Conservation (phyloP, 2,329 filamentous ascomycete species). For the Sporothrix variecibatus region DNA sequence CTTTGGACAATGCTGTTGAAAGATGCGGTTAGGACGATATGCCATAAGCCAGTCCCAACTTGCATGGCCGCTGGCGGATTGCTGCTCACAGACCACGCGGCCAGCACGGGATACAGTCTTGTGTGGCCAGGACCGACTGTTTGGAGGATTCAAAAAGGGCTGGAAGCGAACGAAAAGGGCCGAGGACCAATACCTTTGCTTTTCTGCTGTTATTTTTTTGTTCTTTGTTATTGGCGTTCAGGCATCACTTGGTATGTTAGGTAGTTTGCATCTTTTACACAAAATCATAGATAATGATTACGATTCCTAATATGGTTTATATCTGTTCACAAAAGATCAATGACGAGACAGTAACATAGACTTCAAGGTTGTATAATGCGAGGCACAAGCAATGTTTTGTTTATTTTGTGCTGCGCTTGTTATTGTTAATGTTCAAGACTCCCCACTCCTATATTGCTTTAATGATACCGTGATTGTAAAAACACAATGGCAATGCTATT, state of each 20-base stretch:
- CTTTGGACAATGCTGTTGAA: too few species aligned
- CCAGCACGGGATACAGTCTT: too few species aligned
- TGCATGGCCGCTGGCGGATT: too few species aligned
- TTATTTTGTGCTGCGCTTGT: not conserved
- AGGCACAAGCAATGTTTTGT: not conserved
- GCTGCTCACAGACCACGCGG: too few species aligned
- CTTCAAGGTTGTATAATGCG: not conserved
- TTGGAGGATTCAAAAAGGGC: not conserved
- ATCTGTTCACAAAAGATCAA: not conserved
- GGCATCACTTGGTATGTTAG: not conserved
- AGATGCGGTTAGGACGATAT: too few species aligned
- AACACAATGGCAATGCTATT: not conserved
- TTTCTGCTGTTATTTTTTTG: not conserved
- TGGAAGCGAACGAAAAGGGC: not conserved
- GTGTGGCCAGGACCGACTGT: not conserved
- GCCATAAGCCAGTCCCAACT: too few species aligned
- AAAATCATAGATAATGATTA: constrained; percentile 1
- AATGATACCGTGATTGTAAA: not conserved
- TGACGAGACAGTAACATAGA: not conserved
- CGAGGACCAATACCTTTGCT: not conserved
- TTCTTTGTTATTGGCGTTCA: not conserved
- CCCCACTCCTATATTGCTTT: not conserved
- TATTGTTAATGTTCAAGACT: not conserved
- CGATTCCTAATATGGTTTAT: not conserved
- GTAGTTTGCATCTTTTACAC: not conserved